Percentiles rank a stretch among this genome's conserved stretches.
These are phyloP conservation scores for Metschnikowia gruessii DNA, from an alignment of 805 yeast species.

Conservation along the genomic window DNA sequence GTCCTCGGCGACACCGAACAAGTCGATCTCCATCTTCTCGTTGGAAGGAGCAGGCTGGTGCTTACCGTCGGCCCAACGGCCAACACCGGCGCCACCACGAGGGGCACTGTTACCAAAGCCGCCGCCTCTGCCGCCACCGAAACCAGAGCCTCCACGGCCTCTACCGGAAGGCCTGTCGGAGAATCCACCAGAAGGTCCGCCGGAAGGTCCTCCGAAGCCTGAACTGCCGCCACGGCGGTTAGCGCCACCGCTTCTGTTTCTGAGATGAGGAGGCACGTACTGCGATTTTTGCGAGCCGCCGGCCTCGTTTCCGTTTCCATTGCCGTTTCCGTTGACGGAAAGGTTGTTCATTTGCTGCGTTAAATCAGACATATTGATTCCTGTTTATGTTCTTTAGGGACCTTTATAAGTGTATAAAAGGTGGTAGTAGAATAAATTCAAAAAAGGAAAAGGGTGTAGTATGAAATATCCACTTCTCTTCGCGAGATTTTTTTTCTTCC, in stretches of 20 bases:
- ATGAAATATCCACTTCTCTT: slow-evolving; percentile 3
- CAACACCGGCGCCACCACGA: slow-evolving; percentile 68
- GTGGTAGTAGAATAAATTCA: background rate
- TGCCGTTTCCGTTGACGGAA: slow-evolving; percentile 41
- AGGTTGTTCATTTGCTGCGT: slow-evolving; percentile 56
- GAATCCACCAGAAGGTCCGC: slow-evolving; percentile 11
- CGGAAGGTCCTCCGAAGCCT: slow-evolving; percentile 18
- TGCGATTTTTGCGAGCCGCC: slow-evolving; percentile 23
- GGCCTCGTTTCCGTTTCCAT: slow-evolving; percentile 7
- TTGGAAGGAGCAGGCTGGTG: slow-evolving; percentile 80
- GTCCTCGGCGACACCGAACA: slow-evolving; percentile 80
- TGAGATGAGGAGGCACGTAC: slow-evolving; percentile 34
- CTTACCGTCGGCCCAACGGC: slow-evolving; percentile 82
- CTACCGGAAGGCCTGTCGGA: slow-evolving; percentile 7
- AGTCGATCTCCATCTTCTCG: slow-evolving; percentile 66
- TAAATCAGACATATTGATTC: slow-evolving; percentile 53
- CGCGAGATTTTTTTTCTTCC: slow-evolving; percentile 1
- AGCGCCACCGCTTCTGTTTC: slow-evolving; percentile 32
- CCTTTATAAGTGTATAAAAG: no score
- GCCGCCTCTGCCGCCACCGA: slow-evolving; percentile 24
- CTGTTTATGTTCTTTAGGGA: background rate
- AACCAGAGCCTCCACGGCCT: slow-evolving; percentile 27
- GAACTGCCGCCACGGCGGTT: slow-evolving; percentile 33
- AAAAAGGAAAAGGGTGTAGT: slow-evolving; percentile 8
- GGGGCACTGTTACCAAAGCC: slow-evolving; percentile 22